Evolutionary conservation across 106 monocot species (phyloP), one percentile per base, ranked within the genome.

Genomic region (Dendrobium nobile): DNA sequence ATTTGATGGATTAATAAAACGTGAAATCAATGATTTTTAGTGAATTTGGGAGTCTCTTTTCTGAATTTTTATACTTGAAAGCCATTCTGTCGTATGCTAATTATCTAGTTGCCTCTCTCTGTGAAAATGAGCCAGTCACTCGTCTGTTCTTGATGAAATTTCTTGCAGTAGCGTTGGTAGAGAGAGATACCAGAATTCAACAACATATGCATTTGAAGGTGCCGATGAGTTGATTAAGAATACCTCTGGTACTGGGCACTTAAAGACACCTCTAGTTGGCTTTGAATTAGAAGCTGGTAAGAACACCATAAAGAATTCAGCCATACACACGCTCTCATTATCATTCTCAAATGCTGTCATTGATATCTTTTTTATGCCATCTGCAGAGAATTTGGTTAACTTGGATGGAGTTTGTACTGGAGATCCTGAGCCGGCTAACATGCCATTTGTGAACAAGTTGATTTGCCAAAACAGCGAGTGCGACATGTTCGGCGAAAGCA

Each of bases 211-310:
- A 47, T 9, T 56, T 40, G 61, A 48, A 51, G 77, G 47, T 87
- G 9, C 4, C 55, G 73, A 90, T 51, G 70, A 81, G 40, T 81
- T 76, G 76, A 70, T 79, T 4, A 87, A 84, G 73, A 72, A 79
- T 48, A 26, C 80, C 76, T 83, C 82, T 5, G 74, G 10, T 70
- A 7, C 15, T 9, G 31, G 70, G 37, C 16, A 72, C 40, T 40
- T 37, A 0, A 72, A 17, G 37, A 40, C 72, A 72, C 37, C 72
- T 16, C 11, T 16, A 33, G 16, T 70, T 56, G 33, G 51, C 67
- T 83, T 85, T 74, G 85, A 64, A 77, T 82, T 78, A 28, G 78
- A 82, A 80, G 76, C 56, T 86, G 88, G 91, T 94, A 90, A 90
- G 85, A 43, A 58, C 19, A 67, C 3, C 10, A 51, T 51, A 51